phyloP scores from a whole-genome alignment of 148 eudicot genomes.

The Rhododendron ovatum region DNA sequence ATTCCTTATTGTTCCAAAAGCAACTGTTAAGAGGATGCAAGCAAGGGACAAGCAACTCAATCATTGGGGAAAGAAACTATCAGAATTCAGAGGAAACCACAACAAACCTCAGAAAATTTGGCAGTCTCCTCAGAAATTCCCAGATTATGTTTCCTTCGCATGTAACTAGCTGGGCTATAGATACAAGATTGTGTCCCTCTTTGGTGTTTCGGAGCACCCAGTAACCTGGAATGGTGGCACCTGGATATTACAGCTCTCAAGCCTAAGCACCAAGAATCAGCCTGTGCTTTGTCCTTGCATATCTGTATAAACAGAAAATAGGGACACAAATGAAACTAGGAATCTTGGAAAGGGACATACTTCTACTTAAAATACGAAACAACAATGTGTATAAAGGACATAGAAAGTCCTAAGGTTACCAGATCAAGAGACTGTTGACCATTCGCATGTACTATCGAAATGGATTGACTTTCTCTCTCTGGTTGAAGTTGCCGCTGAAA shows the following conservation, averaged over 20 bases:
- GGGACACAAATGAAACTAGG: background rate
- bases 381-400: background rate
- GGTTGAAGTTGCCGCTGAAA: constrained; percentile 30
- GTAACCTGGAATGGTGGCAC: constrained; percentile 10
- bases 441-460: constrained; percentile 28
- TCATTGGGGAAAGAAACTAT: background rate
- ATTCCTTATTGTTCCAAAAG: background rate
- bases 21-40: background rate
- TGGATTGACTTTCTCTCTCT: constrained; percentile 33
- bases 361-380: background rate
- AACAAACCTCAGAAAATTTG: constrained; percentile 26
- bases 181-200: constrained; percentile 35
- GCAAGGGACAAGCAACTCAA: background rate
- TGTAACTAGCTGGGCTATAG: constrained; percentile 33
- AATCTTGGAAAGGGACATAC: background rate
- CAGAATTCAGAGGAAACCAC: too few relatives aligned
- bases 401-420: constrained; percentile 18
- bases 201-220: constrained; percentile 11
- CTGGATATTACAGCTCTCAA: constrained; percentile 34
- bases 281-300: constrained; percentile 41
- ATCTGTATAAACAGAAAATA: constrained; percentile 18
- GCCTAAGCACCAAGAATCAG: constrained; percentile 41
- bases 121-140: constrained; percentile 25
- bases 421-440: constrained; percentile 36
- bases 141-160: constrained; percentile 29